phyloP scores from a whole-genome alignment of 1,284 basidiomycete genomes.

The Caloboletus firmus region DNA sequence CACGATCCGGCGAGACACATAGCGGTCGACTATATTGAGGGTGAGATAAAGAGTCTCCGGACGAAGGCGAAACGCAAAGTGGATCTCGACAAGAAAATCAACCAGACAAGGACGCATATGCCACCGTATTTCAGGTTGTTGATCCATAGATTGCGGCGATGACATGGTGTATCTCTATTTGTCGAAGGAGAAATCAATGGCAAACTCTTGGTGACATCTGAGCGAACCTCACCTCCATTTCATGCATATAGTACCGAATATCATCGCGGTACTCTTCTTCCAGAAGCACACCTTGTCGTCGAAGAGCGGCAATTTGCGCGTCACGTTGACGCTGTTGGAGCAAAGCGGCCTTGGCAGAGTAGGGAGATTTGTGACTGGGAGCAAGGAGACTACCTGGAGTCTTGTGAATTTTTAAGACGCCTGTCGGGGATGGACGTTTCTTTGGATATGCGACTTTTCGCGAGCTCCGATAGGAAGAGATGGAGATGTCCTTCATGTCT shows the following conservation, averaged over 20 bases:
- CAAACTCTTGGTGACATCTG: slow-evolving; percentile 4
- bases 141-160: slow-evolving; percentile 93
- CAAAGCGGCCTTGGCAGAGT: slow-evolving; percentile 57
- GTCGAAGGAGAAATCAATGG: slow-evolving; percentile 15
- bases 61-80: slow-evolving; percentile 94
- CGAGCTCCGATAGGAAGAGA: slow-evolving; percentile 53
- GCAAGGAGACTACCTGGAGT: slow-evolving; percentile 50
- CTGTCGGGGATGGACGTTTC: slow-evolving; percentile 79
- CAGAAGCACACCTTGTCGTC: slow-evolving; percentile 66
- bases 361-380: slow-evolving; percentile 58
- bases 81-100: slow-evolving; percentile 98
- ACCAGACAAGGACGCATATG: slow-evolving; percentile 99
- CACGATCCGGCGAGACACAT: slow-evolving; percentile 96
- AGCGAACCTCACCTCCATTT: slow-evolving; percentile 85
- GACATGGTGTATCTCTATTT: slow-evolving; percentile 80
- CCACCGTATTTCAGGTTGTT: slow-evolving; percentile 97
- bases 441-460: slow-evolving; percentile 71
- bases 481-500: slow-evolving; percentile 75
- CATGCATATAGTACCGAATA: slow-evolving; percentile 90
- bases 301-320: slow-evolving; percentile 62
- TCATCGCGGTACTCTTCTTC: slow-evolving; percentile 97
- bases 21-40: slow-evolving; percentile 98
- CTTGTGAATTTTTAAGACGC: slow-evolving; percentile 64
- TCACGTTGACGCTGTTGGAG: slow-evolving; percentile 67
- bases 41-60: slow-evolving; percentile 98